Base-by-base conservation (phyloP, 2,329 filamentous ascomycete species). In the Aspergillus sojae region DNA sequence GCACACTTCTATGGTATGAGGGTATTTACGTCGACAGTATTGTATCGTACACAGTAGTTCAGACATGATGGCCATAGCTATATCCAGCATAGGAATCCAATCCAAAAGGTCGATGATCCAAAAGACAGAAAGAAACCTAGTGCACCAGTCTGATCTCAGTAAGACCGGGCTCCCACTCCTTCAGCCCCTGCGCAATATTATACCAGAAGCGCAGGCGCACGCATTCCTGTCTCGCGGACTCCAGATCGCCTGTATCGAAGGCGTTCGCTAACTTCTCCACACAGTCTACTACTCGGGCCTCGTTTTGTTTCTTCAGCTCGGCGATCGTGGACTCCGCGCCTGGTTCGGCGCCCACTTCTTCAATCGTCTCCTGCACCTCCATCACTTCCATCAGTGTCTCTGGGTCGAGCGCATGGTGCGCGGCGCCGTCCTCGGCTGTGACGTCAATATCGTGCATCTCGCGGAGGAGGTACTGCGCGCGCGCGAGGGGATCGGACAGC, bases 131-230 rank as follows among this genome's bases (percentile, higher is more conserved):
- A 12, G 7, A 32, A 34, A 10, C 3, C 23, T 39, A 88, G 79
- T 88, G 86, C 65, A 84, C 77, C 69, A 88, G 69, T 53, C 84
- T 79, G 62, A 88, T 83, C 67, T 84, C 74, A 39, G 71, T 76
- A 80, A 88, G 90, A 5, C 93, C 94, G 71, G 84, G 87, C 83
- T 97, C 93, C 94, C 94, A 97, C 66, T 89, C 87, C 74, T 90
- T 83, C 72, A 97, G 81, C 54, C 89, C 91, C 77, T 96, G 91
- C 66, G 88, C 85, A 65, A 98, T 89, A 78, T 94, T 97, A 61
- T 91, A 85, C 94, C 94, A 97, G 81, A 97, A 98, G 76, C 93
- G 84, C 80, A 97, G 79, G 76, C 86, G 84, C 1, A 97, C 88
- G 53, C 89, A 89, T 84, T 96, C 92, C 65, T 75, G 78, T 79